Base-by-base conservation (phyloP, 2,329 filamentous ascomycete species). In the Arthrinium puccinioides region DNA sequence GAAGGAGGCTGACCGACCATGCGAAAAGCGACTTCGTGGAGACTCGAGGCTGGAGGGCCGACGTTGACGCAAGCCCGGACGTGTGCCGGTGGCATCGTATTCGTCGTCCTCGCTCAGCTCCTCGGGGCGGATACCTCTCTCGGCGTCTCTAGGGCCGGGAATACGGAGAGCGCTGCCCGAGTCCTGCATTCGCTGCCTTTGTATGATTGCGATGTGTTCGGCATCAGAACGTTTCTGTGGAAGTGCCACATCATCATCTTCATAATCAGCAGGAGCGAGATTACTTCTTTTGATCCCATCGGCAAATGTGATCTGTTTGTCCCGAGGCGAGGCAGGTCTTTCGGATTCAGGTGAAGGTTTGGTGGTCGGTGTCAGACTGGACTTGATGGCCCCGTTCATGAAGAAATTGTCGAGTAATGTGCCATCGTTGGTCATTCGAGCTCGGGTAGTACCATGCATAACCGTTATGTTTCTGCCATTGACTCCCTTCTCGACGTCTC, bases 91-190 rank as follows among this genome's bases (percentile, higher is more conserved):
- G 3, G 64, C 60, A 14, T 47, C 42, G 4, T 55, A 50, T n/a
- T 61, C 49, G 11, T 54, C 53, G 6, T 54, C 55, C 13, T 59
- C 56, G 4, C 61, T 55, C 2, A 79, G 59, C 21, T 69, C 65
- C 39, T 69, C 66, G 2, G 89, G 89, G 9, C 80, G 69, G 43
- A 87, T 72, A 19, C 90, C 92, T 35, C 79, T 77, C 50, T 98
- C 92, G 33, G 84, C 89, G 54, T 97, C 92, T 49, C 89, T 73
- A 1, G 92, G 92, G 15, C 89, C 89, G 0, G 92, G 92, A 50
- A 98, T 97, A 27, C 87, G 82, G 29, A 97, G 65, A 1, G 88
- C 79, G 37, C 79, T 82, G 39, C 84, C 81, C 43, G 79, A 77
- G 44, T 79, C 78, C 2, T 69, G 70, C 39, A 86, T 82, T 25